These are phyloP conservation scores for Colletotrichum musae DNA, from an alignment of 2,329 filamentous ascomycete genomes.

Conservation along the genomic window DNA sequence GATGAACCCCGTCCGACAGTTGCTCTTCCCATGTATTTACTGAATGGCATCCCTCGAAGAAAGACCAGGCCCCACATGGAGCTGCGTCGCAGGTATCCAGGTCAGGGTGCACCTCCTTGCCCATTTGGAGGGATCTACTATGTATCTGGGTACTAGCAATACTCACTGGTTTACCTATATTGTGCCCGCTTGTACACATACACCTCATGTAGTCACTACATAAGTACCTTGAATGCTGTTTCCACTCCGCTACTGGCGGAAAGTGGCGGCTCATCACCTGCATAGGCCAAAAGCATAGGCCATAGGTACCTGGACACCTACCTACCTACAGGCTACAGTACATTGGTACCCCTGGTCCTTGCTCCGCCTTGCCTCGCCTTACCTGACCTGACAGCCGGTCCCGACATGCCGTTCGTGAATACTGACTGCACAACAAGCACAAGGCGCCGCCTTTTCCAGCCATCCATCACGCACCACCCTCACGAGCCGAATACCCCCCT, in stretches of 20 bases:
- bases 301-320: neutral
- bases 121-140: too few relatives aligned
- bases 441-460: conserved; percentile 11
- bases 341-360: conserved; percentile 20
- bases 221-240: neutral
- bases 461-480: conserved; percentile 9
- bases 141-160: too few relatives aligned
- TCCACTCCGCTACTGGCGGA: conserved; percentile 3
- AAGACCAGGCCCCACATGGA: too few relatives aligned
- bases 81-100: too few relatives aligned
- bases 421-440: conserved; percentile 9
- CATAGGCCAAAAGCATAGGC: too few relatives aligned
- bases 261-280: conserved; percentile 19
- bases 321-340: neutral
- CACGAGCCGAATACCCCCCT: conserved; percentile 9
- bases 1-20: too few relatives aligned
- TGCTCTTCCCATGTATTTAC: too few relatives aligned
- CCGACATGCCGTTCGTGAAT: conserved; percentile 22
- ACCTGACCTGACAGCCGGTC: conserved; percentile 11
- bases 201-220: too few relatives aligned
- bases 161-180: too few relatives aligned
- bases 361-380: conserved; percentile 20
- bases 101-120: too few relatives aligned
- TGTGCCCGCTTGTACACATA: too few relatives aligned
- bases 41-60: too few relatives aligned